Base-by-base conservation (phyloP, 2,329 filamentous ascomycete species). In the Botrytis deweyae region DNA sequence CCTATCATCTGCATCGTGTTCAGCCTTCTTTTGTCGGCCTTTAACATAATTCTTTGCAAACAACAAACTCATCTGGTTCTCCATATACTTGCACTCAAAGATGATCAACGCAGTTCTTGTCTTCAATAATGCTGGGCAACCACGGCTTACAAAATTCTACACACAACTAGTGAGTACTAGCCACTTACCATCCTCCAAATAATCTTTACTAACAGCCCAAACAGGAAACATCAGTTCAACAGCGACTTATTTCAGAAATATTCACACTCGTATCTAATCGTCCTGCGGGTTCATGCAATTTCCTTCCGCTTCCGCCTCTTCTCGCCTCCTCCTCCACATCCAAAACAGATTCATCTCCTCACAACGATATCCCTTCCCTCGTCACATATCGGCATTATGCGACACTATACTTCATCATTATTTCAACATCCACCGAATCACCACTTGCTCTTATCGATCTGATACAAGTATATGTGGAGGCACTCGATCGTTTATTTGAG, bases 31-130 rank as follows among this genome's bases (percentile, higher is more conserved):
- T 55, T 58, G 52, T 55, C 74, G 44, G 71, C 58, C 61, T 68
- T 70, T 61, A 22, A 14, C 25, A 16, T 38, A 46, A 22, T 33
- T 40, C 52, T 42, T 36, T 40, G 38, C 46, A 6, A 64, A 29
- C n/a, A 42, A 16, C 29, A 73, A 75, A 76, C 61, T 66, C 49
- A 12, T 58, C 18, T 29, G 20, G 22, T 70, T 25, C 58, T 52
- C 33, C n/a, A 46, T n/a, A 20, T 16, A 38, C 46, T 46, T 52
- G 7, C 4, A 44, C 18, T 7, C 55, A 78, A 84, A 78, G 78
- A 99, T 99, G 96, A 98, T 99, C 84, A 99, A 97, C 87, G 96
- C 97, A 46, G 95, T 99, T 76, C 88, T 99, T 78, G 95, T 99
- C 82, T 99, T 99, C 87, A 99, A 99, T 82, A 97, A 97, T 86